A percentile compares a stretch with the other conserved stretches of the same genome.
Evolutionary conservation across 257 asterid genomes (phyloP).

Genomic region (Solanum lycopersicoides): DNA sequence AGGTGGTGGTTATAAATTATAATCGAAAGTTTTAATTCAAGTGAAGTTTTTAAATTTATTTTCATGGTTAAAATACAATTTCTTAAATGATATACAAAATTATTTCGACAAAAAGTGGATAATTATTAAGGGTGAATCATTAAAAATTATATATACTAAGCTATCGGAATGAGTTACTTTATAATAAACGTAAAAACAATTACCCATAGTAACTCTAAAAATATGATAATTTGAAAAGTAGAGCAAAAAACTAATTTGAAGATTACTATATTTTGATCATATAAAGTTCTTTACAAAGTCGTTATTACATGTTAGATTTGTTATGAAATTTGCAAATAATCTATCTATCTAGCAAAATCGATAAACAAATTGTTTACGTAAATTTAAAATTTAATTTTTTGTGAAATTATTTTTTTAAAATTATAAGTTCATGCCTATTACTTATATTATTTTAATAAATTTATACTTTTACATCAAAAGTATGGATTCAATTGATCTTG

Average conservation of each 20-base stretch:
- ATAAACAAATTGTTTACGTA: neutral
- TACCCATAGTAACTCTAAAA: neutral
- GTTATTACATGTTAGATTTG: neutral
- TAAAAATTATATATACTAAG: too few relatives aligned
- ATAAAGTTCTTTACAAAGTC: neutral
- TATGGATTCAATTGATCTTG: neutral
- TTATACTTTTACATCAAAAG: too few relatives aligned
- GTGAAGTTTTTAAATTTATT: neutral
- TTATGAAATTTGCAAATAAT: neutral
- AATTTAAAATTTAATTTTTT: neutral
- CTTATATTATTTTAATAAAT: neutral
- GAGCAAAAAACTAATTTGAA: neutral
- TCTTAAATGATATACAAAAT: too few relatives aligned
- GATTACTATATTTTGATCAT: neutral
- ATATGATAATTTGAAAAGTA: neutral
- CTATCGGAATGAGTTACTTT: neutral
- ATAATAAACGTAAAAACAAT: neutral
- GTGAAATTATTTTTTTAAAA: neutral
- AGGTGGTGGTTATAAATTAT: neutral
- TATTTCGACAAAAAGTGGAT: neutral
- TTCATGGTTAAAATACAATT: neutral
- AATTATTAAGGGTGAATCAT: too few relatives aligned
- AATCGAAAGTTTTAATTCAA: neutral
- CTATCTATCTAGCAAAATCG: too few relatives aligned
- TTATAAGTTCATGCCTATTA: neutral